phyloP scores from a whole-genome alignment of 75 land plant species.

The Larix kaempferi region DNA sequence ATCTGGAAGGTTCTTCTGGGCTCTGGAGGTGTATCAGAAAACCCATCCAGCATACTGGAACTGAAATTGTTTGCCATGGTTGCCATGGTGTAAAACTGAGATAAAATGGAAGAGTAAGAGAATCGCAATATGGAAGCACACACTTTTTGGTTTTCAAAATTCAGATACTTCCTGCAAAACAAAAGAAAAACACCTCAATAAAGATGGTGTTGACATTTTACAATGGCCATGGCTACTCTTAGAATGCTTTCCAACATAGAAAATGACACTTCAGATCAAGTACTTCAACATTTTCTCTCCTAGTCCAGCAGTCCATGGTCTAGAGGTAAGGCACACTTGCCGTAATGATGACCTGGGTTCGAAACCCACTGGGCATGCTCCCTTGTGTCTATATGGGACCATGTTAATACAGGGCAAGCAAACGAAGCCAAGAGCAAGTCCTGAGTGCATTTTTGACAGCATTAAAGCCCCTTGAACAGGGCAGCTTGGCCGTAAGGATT shows the following conservation, averaged over 20 bases:
- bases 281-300: background rate
- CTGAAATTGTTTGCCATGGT: background rate
- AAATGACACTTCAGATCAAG: background rate
- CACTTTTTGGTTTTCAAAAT: background rate
- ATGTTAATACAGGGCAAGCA: background rate
- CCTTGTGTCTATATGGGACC: background rate
- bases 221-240: background rate
- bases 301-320: background rate
- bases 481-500: background rate
- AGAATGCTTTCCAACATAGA: background rate
- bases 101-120: background rate
- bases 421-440: background rate
- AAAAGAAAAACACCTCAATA: background rate
- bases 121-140: background rate
- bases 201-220: background rate
- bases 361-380: too few species aligned
- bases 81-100: background rate
- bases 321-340: background rate
- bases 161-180: background rate
- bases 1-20: constrained; percentile 68
- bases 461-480: background rate
- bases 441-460: too few species aligned
- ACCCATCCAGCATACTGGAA: constrained; percentile 18
- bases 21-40: constrained; percentile 15
- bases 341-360: background rate